These are phyloP conservation scores for Gossypium lobatum DNA, from an alignment of 441 rosid species.

Conservation along the genomic window DNA sequence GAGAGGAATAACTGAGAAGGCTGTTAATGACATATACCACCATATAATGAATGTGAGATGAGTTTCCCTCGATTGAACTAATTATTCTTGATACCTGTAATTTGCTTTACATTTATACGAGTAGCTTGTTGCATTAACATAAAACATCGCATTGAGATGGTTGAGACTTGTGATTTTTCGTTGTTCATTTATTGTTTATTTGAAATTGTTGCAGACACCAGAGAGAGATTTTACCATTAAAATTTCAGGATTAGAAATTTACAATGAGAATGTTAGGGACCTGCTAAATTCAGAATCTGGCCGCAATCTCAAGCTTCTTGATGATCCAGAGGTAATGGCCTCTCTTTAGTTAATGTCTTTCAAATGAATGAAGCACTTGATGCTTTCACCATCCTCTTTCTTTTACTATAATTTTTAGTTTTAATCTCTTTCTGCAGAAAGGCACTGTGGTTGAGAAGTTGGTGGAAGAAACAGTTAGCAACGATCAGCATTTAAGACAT, in stretches of 20 bases:
- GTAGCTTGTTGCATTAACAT: neutral
- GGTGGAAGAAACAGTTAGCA: slow-evolving; percentile 77
- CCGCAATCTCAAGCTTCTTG: slow-evolving; percentile 88
- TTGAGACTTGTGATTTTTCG: neutral
- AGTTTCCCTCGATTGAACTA: neutral
- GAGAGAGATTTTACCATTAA: slow-evolving; percentile 87
- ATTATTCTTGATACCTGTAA: neutral
- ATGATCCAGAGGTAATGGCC: slow-evolving; percentile 86
- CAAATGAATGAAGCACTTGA: neutral
- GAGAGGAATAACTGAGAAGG: slow-evolving; percentile 98
- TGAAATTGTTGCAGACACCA: slow-evolving; percentile 58
- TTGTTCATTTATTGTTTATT: slow-evolving; percentile 11
- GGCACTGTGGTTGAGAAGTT: slow-evolving; percentile 95
- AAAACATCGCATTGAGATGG: neutral
- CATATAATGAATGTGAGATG: slow-evolving; percentile 74
- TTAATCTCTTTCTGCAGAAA: slow-evolving; percentile 44
- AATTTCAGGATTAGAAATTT: slow-evolving; percentile 94
- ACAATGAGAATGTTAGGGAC: slow-evolving; percentile 92
- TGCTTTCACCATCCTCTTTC: neutral
- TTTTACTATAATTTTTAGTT: neutral
- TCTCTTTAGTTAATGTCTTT: neutral
- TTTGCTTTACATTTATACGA: neutral
- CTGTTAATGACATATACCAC: slow-evolving; percentile 84
- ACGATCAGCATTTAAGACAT: slow-evolving; percentile 72
- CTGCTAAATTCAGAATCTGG: slow-evolving; percentile 84